Conservation (phyloP, 768 basidiomycete genomes). For the Rhodosporidiobolus sp. region DNA sequence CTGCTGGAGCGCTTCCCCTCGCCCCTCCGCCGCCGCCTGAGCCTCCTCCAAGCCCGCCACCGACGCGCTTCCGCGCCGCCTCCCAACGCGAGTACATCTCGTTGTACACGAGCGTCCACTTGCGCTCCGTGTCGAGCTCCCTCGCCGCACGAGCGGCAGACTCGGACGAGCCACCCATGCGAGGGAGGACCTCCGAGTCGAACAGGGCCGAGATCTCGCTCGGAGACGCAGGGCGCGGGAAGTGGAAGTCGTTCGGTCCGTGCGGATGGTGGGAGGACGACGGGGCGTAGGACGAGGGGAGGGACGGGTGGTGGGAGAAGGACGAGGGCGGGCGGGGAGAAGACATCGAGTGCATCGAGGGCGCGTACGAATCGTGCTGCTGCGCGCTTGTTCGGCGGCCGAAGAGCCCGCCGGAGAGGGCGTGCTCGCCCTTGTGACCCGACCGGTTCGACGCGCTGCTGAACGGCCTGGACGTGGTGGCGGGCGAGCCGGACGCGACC, state of each 20-base stretch:
- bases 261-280: slow-evolving; percentile 19
- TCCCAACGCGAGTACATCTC: slow-evolving; percentile 77
- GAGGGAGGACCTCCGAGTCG: slow-evolving; percentile 64
- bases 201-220: slow-evolving; percentile 78
- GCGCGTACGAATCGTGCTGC: background rate
- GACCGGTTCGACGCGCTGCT: slow-evolving; percentile 20
- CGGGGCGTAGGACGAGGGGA: slow-evolving; percentile 12
- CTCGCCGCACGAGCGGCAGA: slow-evolving; percentile 53
- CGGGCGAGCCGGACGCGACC: background rate
- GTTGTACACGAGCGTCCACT: slow-evolving; percentile 85
- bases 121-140: slow-evolving; percentile 69
- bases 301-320: slow-evolving; percentile 1
- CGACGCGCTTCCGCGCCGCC: slow-evolving; percentile 66
- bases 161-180: slow-evolving; percentile 62
- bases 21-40: background rate
- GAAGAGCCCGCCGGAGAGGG: slow-evolving; percentile 1
- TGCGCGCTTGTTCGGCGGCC: too few species aligned
- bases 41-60: slow-evolving; percentile 44
- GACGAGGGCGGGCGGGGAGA: background rate
- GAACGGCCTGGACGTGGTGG: slow-evolving; percentile 1
- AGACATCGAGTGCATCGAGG: slow-evolving; percentile 2
- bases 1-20: slow-evolving; percentile 22
- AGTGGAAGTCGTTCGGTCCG: slow-evolving; percentile 68
- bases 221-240: slow-evolving; percentile 71
- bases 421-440: slow-evolving; percentile 2